These are phyloP conservation scores for Microsporum canis DNA, from an alignment of 2,329 filamentous ascomycete genomes.

Conservation along the genomic window DNA sequence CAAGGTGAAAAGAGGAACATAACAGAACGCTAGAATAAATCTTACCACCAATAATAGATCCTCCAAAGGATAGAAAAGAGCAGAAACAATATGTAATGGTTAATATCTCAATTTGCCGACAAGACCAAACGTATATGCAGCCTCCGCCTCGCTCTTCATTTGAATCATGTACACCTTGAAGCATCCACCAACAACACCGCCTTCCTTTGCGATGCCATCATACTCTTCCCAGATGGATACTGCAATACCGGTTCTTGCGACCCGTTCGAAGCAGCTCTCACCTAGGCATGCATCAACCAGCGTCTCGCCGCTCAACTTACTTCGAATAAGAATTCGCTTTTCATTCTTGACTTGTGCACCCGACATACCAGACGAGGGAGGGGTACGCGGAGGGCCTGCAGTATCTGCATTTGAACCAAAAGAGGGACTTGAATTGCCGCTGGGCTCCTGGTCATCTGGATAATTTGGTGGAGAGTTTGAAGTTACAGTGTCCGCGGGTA, in stretches of 20 bases:
- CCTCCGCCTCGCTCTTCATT: constrained; percentile 44
- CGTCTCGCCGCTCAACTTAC: constrained; percentile 54
- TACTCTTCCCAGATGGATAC: constrained; percentile 78
- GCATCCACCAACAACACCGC: constrained; percentile 48
- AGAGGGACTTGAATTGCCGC: constrained; percentile 8
- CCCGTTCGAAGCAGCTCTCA: constrained; percentile 70
- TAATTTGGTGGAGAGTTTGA: constrained; percentile 39
- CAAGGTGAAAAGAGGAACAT: background rate
- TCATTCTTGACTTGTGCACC: constrained; percentile 52
- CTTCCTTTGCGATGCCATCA: constrained; percentile 45
- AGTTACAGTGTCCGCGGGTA: constrained; percentile 39
- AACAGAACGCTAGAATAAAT: background rate
- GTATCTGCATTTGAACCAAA: constrained; percentile 17
- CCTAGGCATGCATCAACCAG: constrained; percentile 75
- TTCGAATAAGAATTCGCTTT: constrained; percentile 72
- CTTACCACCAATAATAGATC: background rate
- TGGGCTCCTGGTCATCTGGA: constrained; percentile 32
- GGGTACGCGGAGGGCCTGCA: constrained; percentile 15
- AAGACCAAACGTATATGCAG: constrained; percentile 44
- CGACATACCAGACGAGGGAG: constrained; percentile 12
- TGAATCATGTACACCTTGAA: constrained; percentile 56
- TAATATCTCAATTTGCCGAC: constrained; percentile 44
- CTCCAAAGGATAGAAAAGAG: background rate
- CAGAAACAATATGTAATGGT: constrained; percentile 3
- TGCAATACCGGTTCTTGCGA: constrained; percentile 76